Conservation (phyloP, 306 rosid genomes). For the Lotus japonicus region DNA sequence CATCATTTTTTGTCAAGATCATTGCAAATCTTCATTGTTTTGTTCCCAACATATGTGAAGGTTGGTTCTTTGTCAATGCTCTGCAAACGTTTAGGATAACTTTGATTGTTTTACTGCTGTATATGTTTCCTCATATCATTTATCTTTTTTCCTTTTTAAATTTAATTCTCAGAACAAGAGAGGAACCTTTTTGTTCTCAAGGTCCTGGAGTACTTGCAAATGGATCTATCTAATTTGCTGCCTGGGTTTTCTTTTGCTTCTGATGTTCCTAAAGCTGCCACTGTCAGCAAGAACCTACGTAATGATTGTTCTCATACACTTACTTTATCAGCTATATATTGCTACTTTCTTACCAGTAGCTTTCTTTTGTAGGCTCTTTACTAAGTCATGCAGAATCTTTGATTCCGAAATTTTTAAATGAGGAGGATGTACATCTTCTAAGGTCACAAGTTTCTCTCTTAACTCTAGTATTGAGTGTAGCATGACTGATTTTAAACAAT, state of each 20-base stretch:
- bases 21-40: conserved; percentile 98
- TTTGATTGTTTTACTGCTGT: conserved; percentile 10
- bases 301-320: conserved; percentile 26
- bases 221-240: conserved; percentile 49
- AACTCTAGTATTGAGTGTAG: conserved; percentile 4
- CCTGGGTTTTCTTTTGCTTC: conserved; percentile 66
- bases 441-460: conserved; percentile 43
- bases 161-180: conserved; percentile 74
- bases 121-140: conserved; percentile 12
- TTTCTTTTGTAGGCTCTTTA: conserved; percentile 72
- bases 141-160: conserved; percentile 17
- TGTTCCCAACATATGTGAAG: conserved; percentile 85
- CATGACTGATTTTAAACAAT: conserved; percentile 17
- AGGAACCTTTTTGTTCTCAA: conserved; percentile 74
- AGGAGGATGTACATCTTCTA: conserved; percentile 83
- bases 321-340: background rate
- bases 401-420: conserved; percentile 68
- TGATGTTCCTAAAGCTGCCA: conserved; percentile 53
- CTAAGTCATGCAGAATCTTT: conserved; percentile 92
- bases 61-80: conserved; percentile 42
- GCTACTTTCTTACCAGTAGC: conserved; percentile 25
- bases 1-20: conserved; percentile 86
- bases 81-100: conserved; percentile 10
- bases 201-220: conserved; percentile 79
- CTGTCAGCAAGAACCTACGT: conserved; percentile 76